Conservation (phyloP, 1,284 basidiomycete species). For the Ustilago xerochloae region DNA sequence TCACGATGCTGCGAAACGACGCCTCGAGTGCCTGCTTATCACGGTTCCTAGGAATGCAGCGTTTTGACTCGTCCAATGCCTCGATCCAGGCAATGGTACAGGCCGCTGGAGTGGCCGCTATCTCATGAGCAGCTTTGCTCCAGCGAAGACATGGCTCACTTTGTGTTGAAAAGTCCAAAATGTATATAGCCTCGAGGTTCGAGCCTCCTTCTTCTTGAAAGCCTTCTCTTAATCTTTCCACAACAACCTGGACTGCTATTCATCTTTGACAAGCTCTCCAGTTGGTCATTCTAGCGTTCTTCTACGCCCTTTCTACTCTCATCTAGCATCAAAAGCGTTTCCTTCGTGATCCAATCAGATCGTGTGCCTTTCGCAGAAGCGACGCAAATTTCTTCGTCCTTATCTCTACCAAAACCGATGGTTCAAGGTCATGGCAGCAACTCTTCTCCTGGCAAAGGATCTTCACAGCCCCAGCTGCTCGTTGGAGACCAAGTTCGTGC, state of each 20-base stretch:
- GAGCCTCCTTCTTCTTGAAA: neutral
- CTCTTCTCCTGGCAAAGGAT: constrained; percentile 54
- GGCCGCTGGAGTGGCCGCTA: neutral
- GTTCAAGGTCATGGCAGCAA: constrained; percentile 49
- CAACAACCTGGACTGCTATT: constrained; percentile 28
- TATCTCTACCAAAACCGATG: constrained; percentile 41
- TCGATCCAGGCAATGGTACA: neutral
- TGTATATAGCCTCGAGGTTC: constrained; percentile 14
- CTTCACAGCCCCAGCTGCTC: constrained; percentile 49
- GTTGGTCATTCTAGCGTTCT: constrained; percentile 16
- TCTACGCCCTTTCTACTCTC: neutral
- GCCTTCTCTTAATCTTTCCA: constrained; percentile 4
- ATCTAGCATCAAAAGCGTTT: constrained; percentile 3
- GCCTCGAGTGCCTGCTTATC: too few relatives aligned
- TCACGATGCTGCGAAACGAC: neutral
- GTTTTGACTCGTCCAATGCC: constrained; percentile 1
- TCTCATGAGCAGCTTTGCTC: constrained; percentile 1
- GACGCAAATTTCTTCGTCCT: constrained; percentile 1
- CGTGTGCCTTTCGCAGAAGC: constrained; percentile 17
- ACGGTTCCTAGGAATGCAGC: too few relatives aligned
- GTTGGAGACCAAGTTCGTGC: constrained; percentile 32
- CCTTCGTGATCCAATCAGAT: constrained; percentile 19
- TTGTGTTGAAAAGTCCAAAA: neutral
- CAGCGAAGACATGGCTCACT: too few relatives aligned
- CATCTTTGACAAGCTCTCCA: constrained; percentile 14